A percentile compares a stretch with the other conserved stretches of the same genome.
phyloP scores from a whole-genome alignment of 352 stramenopile species.

The Globisporangium perplexum region DNA sequence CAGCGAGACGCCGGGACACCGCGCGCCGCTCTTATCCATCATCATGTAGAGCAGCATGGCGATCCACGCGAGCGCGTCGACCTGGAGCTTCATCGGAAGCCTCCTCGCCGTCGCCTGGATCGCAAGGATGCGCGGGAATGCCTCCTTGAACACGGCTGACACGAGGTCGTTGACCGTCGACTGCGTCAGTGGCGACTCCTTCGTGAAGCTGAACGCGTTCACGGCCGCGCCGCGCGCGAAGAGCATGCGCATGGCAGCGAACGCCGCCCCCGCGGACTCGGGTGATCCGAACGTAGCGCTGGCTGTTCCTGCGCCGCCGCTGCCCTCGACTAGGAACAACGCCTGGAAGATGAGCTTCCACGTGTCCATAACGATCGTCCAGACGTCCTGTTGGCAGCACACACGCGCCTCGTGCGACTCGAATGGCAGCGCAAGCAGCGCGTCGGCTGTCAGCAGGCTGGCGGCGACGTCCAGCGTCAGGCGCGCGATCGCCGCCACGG shows the following conservation, averaged over 20 bases:
- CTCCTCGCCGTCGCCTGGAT: conserved; percentile 36
- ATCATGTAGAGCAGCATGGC: conserved; percentile 79
- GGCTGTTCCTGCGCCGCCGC: neutral
- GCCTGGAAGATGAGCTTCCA: conserved; percentile 82
- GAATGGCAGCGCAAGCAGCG: conserved; percentile 68
- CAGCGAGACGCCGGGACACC: conserved; percentile 57
- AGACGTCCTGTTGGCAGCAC: conserved; percentile 76
- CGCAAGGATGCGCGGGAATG: conserved; percentile 43
- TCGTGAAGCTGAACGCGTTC: conserved; percentile 22
- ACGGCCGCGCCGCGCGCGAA: conserved; percentile 45
- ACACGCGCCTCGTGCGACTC: conserved; percentile 79
- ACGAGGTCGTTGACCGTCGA: conserved; percentile 61
- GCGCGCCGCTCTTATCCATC: conserved; percentile 70
- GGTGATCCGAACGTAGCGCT: neutral
- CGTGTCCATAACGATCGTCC: conserved; percentile 66
- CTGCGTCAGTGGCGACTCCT: conserved; percentile 23
- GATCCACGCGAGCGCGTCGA: conserved; percentile 57
- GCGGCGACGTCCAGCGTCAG: conserved; percentile 46
- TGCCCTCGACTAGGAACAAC: conserved; percentile 17
- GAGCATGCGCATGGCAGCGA: conserved; percentile 49
- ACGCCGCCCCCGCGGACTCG: conserved; percentile 36
- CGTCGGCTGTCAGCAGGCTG: conserved; percentile 39
- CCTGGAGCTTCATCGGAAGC: conserved; percentile 52
- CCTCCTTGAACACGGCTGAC: conserved; percentile 60
- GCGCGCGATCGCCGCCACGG: conserved; percentile 52